Conservation (phyloP, 2,329 filamentous ascomycete species). For the Venturia asperata region DNA sequence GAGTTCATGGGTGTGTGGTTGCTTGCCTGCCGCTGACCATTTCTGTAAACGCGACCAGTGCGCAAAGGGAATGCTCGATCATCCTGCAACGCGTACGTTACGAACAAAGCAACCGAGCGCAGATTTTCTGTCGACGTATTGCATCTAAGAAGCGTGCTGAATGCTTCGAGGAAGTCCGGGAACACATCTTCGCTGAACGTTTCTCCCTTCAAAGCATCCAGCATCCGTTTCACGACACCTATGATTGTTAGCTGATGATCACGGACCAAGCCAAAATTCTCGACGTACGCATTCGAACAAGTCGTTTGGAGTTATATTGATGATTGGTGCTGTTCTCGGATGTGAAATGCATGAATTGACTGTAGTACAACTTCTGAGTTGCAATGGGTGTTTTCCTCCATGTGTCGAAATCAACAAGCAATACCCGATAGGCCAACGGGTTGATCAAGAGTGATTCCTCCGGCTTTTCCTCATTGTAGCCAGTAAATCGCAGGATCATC, state of each 20-base stretch:
- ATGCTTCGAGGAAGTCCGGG: slow-evolving; percentile 67
- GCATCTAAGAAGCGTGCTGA: slow-evolving; percentile 70
- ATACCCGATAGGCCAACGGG: slow-evolving; percentile 82
- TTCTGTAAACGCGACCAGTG: slow-evolving; percentile 21
- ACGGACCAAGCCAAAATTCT: slow-evolving; percentile 32
- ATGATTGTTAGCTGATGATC: slow-evolving; percentile 49
- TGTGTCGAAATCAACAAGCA: slow-evolving; percentile 87
- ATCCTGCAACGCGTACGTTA: slow-evolving; percentile 83
- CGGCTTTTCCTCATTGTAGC: slow-evolving; percentile 72
- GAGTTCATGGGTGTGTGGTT: not conserved
- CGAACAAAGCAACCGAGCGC: slow-evolving; percentile 79
- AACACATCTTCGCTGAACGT: slow-evolving; percentile 65
- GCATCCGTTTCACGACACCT: slow-evolving; percentile 67
- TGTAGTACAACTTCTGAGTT: slow-evolving; percentile 85
- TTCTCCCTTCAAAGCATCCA: slow-evolving; percentile 87
- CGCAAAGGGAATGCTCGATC: slow-evolving; percentile 36
- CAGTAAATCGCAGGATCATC: slow-evolving; percentile 76
- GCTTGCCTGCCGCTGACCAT: slow-evolving; percentile 32
- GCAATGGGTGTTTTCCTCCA: slow-evolving; percentile 74
- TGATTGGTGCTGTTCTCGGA: slow-evolving; percentile 77
- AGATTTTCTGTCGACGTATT: slow-evolving; percentile 80
- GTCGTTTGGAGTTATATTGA: slow-evolving; percentile 80
- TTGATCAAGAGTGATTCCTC: slow-evolving; percentile 92
- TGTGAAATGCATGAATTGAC: slow-evolving; percentile 82
- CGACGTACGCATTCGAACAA: slow-evolving; percentile 74